A percentile compares a stretch with the other conserved stretches of the same genome.
These are phyloP conservation scores for Leishmania guyanensis DNA, from an alignment of 208 protist species.

Conservation along the genomic window DNA sequence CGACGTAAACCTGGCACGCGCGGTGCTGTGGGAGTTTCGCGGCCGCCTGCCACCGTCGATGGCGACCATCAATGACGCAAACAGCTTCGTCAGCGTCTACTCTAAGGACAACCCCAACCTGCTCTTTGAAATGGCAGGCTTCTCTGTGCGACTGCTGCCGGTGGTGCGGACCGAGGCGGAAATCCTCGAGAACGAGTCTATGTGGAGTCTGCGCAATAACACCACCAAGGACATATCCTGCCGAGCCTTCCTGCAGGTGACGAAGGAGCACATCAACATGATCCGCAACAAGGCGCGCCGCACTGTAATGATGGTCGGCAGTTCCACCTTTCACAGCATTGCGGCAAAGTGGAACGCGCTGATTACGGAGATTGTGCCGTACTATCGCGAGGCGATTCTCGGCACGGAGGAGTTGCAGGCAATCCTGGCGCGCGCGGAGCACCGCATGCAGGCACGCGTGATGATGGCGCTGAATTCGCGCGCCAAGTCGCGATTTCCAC, in stretches of 20 bases:
- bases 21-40: constrained; percentile 99
- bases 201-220: constrained; percentile 99
- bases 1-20: constrained; percentile 99
- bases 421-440: constrained; percentile 99
- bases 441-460: constrained; percentile 99
- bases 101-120: constrained; percentile 99
- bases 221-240: constrained; percentile 99
- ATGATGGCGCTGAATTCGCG: constrained; percentile 99
- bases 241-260: constrained; percentile 98
- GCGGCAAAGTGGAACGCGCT: constrained; percentile 99
- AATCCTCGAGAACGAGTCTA: constrained; percentile 96
- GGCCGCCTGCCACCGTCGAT: constrained; percentile 98
- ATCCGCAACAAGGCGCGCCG: constrained; percentile 99
- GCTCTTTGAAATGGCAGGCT: constrained; percentile 99
- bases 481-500: constrained; percentile 99
- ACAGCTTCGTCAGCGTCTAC: constrained; percentile 99
- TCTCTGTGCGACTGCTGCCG: constrained; percentile 97
- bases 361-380: constrained; percentile 99
- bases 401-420: constrained; percentile 98
- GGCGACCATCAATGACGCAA: constrained; percentile 97
- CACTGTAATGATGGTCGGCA: constrained; percentile 99
- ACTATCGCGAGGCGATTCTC: constrained; percentile 99
- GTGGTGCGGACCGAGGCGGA: constrained; percentile 92
- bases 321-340: constrained; percentile 99
- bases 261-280: constrained; percentile 93